A percentile compares a stretch with the other conserved stretches of the same genome.
phyloP scores from a whole-genome alignment of 345 rosid species.

The Carallia pectinifolia region DNA sequence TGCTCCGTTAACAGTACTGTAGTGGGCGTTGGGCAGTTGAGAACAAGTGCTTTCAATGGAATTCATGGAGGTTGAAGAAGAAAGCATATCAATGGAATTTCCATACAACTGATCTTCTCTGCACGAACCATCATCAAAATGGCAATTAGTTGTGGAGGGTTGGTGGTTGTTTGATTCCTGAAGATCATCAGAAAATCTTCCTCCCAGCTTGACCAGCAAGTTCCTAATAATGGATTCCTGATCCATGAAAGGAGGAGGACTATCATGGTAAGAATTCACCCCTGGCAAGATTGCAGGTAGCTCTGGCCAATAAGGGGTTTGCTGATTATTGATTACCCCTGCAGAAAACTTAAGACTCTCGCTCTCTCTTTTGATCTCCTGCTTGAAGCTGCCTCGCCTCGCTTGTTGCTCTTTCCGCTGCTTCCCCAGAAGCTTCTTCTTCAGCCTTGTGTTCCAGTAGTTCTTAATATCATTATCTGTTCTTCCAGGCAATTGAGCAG shows the following conservation, averaged over 20 bases:
- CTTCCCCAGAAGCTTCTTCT: conserved; percentile 71
- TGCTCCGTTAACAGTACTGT: conserved; percentile 13
- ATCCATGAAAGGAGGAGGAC: conserved; percentile 32
- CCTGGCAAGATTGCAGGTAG: conserved; percentile 15
- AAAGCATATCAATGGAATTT: conserved; percentile 23
- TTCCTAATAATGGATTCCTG: conserved; percentile 41
- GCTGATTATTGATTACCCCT: conserved; percentile 18
- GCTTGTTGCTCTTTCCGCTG: conserved; percentile 54
- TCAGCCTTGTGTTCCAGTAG: conserved; percentile 80
- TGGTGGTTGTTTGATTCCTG: conserved; percentile 11
- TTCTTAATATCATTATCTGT: conserved; percentile 82
- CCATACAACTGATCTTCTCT: conserved; percentile 22
- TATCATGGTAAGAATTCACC: conserved; percentile 13
- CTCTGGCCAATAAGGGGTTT: conserved; percentile 35
- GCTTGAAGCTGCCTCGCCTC: conserved; percentile 37
- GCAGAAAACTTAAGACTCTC: conserved; percentile 19
- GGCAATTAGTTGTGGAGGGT: not conserved
- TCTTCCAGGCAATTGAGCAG: conserved; percentile 78
- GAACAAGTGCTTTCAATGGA: conserved; percentile 34
- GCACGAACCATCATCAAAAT: conserved; percentile 19
- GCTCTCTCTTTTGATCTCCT: conserved; percentile 46
- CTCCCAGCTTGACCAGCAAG: conserved; percentile 41
- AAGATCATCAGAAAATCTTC: conserved; percentile 34
- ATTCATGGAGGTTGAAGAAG: conserved; percentile 28
- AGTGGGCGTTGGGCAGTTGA: conserved; percentile 30